Percentiles rank a stretch among this genome's conserved stretches.
These are phyloP conservation scores for Capronia coronata DNA, from an alignment of 2,329 filamentous ascomycete species.

Conservation along the genomic window DNA sequence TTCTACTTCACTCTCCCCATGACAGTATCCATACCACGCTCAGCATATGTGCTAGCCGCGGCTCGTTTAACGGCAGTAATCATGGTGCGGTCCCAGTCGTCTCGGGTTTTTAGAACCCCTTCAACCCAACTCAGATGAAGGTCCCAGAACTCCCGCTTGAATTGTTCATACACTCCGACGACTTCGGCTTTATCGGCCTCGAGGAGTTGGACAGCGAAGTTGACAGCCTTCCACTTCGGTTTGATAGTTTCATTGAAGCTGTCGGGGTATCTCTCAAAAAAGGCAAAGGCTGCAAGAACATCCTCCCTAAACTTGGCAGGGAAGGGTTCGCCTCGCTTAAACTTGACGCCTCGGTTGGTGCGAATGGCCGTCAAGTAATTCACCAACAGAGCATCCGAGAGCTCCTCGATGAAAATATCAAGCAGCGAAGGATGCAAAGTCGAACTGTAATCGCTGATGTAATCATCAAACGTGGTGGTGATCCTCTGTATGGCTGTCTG, in stretches of 20 bases:
- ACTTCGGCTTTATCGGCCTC: constrained; percentile 64
- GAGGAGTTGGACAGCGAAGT: constrained; percentile 75
- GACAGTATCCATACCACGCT: constrained; percentile 78
- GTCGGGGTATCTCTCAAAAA: constrained; percentile 66
- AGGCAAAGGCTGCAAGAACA: constrained; percentile 80
- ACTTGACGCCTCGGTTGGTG: constrained; percentile 76
- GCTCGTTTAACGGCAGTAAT: constrained; percentile 78
- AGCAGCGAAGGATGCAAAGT: constrained; percentile 80
- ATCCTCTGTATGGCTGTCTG: constrained; percentile 87
- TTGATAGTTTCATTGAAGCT: constrained; percentile 70
- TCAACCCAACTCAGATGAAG: constrained; percentile 94
- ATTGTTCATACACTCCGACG: constrained; percentile 69
- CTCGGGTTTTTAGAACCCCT: constrained; percentile 73
- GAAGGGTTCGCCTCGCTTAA: constrained; percentile 79
- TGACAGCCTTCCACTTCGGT: constrained; percentile 85
- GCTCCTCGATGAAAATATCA: constrained; percentile 88
- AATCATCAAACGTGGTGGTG: constrained; percentile 90
- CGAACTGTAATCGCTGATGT: constrained; percentile 76
- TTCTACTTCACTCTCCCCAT: constrained; percentile 87
- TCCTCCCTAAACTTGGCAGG: constrained; percentile 92
- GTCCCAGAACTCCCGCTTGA: constrained; percentile 89
- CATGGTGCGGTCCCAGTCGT: constrained; percentile 92
- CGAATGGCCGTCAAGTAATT: constrained; percentile 76
- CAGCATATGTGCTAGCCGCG: constrained; percentile 77
- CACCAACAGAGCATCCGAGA: constrained; percentile 83